Evolutionary conservation across 306 rosid genomes (phyloP).

Genomic region (Pterocarpus macrocarpus): DNA sequence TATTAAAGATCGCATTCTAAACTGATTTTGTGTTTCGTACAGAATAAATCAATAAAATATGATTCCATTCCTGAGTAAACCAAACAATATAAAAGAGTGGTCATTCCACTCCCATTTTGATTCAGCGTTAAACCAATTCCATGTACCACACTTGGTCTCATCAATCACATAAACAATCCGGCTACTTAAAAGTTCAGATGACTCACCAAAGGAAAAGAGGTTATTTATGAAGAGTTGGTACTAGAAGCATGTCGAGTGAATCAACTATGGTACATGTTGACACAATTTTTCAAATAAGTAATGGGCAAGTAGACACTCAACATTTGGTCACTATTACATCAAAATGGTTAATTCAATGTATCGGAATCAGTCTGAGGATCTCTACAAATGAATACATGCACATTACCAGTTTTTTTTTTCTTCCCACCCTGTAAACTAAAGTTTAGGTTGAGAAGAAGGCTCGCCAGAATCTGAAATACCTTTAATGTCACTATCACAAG

Average conservation of each 20-base stretch:
- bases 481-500: not conserved
- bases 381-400: slow-evolving; percentile 14
- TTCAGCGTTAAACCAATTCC: not conserved
- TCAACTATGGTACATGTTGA: not conserved
- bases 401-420: not conserved
- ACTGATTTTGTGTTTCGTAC: too few relatives aligned
- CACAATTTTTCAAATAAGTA: not conserved
- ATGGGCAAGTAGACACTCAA: not conserved
- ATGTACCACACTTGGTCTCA: not conserved
- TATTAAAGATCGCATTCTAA: not conserved
- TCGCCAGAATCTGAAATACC: not conserved
- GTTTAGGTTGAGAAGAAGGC: too few relatives aligned
- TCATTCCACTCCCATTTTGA: too few relatives aligned
- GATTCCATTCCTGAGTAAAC: slow-evolving; percentile 14
- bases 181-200: not conserved
- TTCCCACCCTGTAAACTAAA: too few relatives aligned
- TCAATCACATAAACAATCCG: not conserved
- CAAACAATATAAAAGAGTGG: too few relatives aligned
- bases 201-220: not conserved
- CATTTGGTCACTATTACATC: not conserved
- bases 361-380: too few relatives aligned
- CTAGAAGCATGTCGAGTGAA: not conserved
- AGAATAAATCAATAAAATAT: not conserved
- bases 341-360: not conserved
- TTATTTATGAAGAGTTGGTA: not conserved